phyloP scores from a whole-genome alignment of 78 protist genomes.

The Polysphondylium violaceum region DNA sequence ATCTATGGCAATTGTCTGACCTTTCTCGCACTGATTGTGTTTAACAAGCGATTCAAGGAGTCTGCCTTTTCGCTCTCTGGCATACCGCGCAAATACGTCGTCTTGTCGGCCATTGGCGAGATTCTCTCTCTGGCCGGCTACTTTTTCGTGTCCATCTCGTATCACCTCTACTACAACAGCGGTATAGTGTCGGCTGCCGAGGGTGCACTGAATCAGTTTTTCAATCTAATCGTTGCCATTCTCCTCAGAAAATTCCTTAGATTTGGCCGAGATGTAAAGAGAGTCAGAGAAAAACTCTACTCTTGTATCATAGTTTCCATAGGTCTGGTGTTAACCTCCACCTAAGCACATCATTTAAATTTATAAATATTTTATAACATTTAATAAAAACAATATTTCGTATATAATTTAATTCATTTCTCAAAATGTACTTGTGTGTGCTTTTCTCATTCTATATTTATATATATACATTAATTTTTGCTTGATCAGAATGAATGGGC shows the following conservation, averaged over 20 bases:
- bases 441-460: too few relatives aligned
- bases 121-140: constrained; percentile 37
- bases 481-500: too few relatives aligned
- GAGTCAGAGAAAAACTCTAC: constrained; percentile 51
- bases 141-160: constrained; percentile 64
- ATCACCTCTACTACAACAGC: constrained; percentile 64
- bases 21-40: constrained; percentile 15
- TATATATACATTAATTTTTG: too few relatives aligned
- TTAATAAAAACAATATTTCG: too few relatives aligned
- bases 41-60: background rate
- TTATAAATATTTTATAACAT: too few relatives aligned
- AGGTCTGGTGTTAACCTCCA: constrained; percentile 58
- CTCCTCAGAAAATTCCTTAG: constrained; percentile 28
- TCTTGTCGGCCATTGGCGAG: constrained; percentile 29
- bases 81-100: constrained; percentile 7
- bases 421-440: too few relatives aligned
- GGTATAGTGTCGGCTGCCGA: constrained; percentile 64
- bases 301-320: constrained; percentile 48
- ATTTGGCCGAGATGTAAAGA: constrained; percentile 69
- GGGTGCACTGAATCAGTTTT: constrained; percentile 67
- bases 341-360: too few relatives aligned
- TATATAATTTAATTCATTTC: too few relatives aligned
- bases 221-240: constrained; percentile 45
- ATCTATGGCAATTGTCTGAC: constrained; percentile 46
- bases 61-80: background rate